Conservation (phyloP, 768 basidiomycete species). For the Boletales sp. region DNA sequence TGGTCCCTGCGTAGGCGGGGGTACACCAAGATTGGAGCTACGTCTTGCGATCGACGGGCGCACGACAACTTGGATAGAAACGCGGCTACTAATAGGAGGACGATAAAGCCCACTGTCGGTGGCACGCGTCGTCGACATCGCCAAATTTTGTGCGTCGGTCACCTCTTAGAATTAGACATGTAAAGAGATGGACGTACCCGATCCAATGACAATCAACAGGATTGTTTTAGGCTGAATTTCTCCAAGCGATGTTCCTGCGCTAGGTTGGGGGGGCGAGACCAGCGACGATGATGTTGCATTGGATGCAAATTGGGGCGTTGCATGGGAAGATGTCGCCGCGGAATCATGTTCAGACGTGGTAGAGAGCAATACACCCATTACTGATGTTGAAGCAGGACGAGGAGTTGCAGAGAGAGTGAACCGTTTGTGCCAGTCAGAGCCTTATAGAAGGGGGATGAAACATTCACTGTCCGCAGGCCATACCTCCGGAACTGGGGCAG, state of each 20-base stretch:
- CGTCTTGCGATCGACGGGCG: neutral
- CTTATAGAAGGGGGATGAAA: no score
- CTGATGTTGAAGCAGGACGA: neutral
- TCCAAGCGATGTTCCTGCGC: neutral
- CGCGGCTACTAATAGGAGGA: conserved; percentile 4
- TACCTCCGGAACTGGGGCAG: no score
- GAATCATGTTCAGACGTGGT: neutral
- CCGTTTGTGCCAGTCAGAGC: no score
- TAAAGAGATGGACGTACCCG: conserved; percentile 8
- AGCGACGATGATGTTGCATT: neutral
- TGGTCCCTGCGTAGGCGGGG: neutral
- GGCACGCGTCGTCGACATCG: no score
- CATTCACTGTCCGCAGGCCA: no score
- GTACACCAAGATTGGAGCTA: neutral
- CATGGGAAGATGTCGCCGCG: neutral
- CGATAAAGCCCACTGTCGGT: conserved; percentile 9
- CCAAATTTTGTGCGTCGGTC: no score
- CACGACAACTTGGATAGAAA: conserved; percentile 1
- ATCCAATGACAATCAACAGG: conserved; percentile 6
- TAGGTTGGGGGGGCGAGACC: neutral
- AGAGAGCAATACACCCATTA: neutral
- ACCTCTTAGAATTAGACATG: no score
- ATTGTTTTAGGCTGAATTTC: conserved; percentile 11
- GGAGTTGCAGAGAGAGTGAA: no score
- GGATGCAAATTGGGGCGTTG: neutral